phyloP scores from a whole-genome alignment of 805 yeast genomes.

The Candida lessepsii region DNA sequence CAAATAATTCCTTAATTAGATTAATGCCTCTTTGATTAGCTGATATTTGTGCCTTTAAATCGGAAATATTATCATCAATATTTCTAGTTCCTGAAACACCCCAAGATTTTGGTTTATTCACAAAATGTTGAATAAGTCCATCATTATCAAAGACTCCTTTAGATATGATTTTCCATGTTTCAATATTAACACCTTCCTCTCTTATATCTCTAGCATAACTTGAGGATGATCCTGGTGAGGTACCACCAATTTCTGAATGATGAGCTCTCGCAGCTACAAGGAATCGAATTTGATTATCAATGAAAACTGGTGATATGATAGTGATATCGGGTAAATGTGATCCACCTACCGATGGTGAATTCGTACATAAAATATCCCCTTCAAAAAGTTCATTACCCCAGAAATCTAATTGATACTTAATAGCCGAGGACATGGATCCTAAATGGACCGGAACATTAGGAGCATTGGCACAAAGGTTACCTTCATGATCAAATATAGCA shows the following conservation, averaged over 20 bases:
- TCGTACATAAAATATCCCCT: conserved; percentile 77
- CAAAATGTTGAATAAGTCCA: conserved; percentile 17
- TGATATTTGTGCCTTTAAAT: conserved; percentile 80
- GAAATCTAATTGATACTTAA: conserved; percentile 58
- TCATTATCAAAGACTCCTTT: conserved; percentile 20
- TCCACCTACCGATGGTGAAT: conserved; percentile 82
- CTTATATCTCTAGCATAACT: conserved; percentile 20
- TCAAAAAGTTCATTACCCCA: conserved; percentile 65
- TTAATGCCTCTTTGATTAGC: conserved; percentile 82
- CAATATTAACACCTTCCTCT: conserved; percentile 23
- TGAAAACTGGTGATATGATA: conserved; percentile 22
- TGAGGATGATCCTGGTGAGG: conserved; percentile 21
- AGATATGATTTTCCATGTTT: conserved; percentile 19
- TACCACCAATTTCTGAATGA: conserved; percentile 25
- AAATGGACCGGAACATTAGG: conserved; percentile 87
- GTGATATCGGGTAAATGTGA: conserved; percentile 74
- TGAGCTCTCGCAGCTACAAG: conserved; percentile 24
- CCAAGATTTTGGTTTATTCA: conserved; percentile 18
- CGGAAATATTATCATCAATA: conserved; percentile 33
- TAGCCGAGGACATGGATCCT: conserved; percentile 84
- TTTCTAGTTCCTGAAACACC: conserved; percentile 23
- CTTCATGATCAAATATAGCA: conserved; percentile 73
- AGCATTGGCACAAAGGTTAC: conserved; percentile 81
- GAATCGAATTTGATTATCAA: conserved; percentile 18
- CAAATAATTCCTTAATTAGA: conserved; percentile 55